A percentile compares a stretch with the other conserved stretches of the same genome.
Evolutionary conservation across 2,329 filamentous ascomycete species (phyloP).

Genomic region (Phoma herbarum): DNA sequence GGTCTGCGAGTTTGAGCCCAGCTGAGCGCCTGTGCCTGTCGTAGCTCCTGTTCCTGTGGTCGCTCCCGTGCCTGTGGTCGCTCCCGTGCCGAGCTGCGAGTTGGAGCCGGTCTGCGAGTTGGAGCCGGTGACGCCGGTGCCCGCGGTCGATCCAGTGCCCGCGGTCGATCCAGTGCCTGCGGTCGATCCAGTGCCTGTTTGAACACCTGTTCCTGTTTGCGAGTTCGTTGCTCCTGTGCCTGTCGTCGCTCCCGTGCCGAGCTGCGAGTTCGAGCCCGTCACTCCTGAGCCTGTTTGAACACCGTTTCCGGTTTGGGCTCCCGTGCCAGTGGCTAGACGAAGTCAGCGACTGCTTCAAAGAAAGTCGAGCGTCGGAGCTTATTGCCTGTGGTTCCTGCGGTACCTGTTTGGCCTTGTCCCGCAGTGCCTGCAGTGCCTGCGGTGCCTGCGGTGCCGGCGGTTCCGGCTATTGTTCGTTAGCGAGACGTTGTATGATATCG

Average conservation of each 20-base stretch:
- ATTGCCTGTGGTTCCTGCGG: not conserved
- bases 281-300: constrained; percentile 4
- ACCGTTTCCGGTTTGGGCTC: not conserved
- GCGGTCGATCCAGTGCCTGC: constrained; percentile 1
- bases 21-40: too few relatives aligned
- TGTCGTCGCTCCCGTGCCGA: constrained; percentile 10
- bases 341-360: not conserved
- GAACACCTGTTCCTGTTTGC: not conserved
- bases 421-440: not conserved
- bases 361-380: not conserved
- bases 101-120: not conserved
- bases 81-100: constrained; percentile 3
- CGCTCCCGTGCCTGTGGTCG: constrained; percentile 13
- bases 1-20: not conserved
- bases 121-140: not conserved
- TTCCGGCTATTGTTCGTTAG: constrained; percentile 1
- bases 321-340: constrained; percentile 1
- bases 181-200: not conserved
- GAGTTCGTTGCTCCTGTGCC: constrained; percentile 13
- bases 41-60: constrained; percentile 6
- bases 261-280: not conserved
- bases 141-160: not conserved
- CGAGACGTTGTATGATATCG: not conserved
- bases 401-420: not conserved
- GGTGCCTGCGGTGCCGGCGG: not conserved